A percentile compares a stretch with the other conserved stretches of the same genome.
phyloP scores from a whole-genome alignment of 768 basidiomycete genomes.

The Pleurotus platypus region DNA sequence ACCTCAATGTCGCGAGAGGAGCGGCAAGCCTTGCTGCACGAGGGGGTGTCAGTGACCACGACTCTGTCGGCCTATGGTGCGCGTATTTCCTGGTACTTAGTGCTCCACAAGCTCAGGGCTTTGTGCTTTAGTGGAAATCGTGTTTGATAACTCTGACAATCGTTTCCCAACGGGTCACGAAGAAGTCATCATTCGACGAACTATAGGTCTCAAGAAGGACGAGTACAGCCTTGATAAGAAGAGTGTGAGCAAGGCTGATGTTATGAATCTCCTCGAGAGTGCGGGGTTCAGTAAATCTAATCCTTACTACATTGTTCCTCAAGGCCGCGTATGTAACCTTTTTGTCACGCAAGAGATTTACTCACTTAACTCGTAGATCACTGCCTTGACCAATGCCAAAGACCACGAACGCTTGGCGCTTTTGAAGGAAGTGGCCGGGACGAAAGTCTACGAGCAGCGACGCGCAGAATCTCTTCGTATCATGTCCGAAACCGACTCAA shows the following conservation, averaged over 20 bases:
- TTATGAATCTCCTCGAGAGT: constrained; percentile 94
- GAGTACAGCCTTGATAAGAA: constrained; percentile 98
- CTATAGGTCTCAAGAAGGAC: constrained; percentile 97
- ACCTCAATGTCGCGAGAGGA: constrained; percentile 94
- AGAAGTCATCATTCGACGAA: constrained; percentile 84
- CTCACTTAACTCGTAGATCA: constrained; percentile 57
- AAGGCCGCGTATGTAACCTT: constrained; percentile 71
- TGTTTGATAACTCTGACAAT: constrained; percentile 93
- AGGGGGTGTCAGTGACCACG: constrained; percentile 83
- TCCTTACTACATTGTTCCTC: constrained; percentile 98
- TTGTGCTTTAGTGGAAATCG: constrained; percentile 66
- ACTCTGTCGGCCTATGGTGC: constrained; percentile 89
- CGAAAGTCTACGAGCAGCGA: constrained; percentile 96
- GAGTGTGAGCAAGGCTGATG: constrained; percentile 92
- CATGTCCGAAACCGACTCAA: constrained; percentile 95
- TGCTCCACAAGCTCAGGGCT: too few species aligned
- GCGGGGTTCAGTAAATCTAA: constrained; percentile 98
- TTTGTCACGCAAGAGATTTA: background rate
- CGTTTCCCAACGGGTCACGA: constrained; percentile 91
- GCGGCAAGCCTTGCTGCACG: constrained; percentile 88
- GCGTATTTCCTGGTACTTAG: constrained; percentile 11
- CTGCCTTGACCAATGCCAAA: constrained; percentile 93
- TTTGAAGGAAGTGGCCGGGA: constrained; percentile 98
- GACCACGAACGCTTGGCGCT: constrained; percentile 90
- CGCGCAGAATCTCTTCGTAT: constrained; percentile 90